Evolutionary conservation across 164 flowering plant genomes (phyloP), one percentile per base, ranked within the genome.

Genomic region (grape (Vitis vinifera)): DNA sequence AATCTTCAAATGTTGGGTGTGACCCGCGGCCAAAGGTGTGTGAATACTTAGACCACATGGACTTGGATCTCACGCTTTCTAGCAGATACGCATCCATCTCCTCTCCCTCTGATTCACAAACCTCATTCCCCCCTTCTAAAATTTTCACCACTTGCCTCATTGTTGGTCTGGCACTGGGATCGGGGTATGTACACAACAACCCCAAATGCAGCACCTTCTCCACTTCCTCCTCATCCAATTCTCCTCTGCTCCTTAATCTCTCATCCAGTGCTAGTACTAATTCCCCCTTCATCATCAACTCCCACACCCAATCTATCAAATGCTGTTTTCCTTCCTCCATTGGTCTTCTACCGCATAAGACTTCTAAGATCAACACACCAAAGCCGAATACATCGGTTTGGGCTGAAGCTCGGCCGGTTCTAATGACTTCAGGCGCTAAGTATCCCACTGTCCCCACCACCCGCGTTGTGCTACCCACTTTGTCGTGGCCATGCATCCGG

Each of bases 401-500:
- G 0, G 77, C 70, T 4, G 91, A 86, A 9, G 87, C 89, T 23
- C 87, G 79, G 7, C 94, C 92, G 2, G 15, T 81, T 51, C 71
- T 73, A 7, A 89, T 63, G 31, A 88, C 71, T 73, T 89, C 92
- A 0, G 94, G 92, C 3, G 89, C 90, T 71, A 89, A 53, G 78
- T 88, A 89, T 13, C 94, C 94, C 0, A 85, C 76, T 0, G 94
- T 89, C 8, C 94, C 94, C 10, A 86, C 85, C 52, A 86, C 86
- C 10, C 85, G 79, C 0, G 91, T 84, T 0, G 90, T 86, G 73
- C 76, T 76, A 10, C 85, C 73, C 17, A 73, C 78, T 55, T 78
- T 69, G 0, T 77, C 85, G 17, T 87, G 91, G 2, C 73, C 76
- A 51, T 86, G 85, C 77, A 85, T 80, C 62, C 94, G 62, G 12